Percentiles rank a stretch among this genome's conserved stretches.
These are phyloP conservation scores for Colletotrichum lupini DNA, from an alignment of 2,329 filamentous ascomycete species.

Conservation along the genomic window DNA sequence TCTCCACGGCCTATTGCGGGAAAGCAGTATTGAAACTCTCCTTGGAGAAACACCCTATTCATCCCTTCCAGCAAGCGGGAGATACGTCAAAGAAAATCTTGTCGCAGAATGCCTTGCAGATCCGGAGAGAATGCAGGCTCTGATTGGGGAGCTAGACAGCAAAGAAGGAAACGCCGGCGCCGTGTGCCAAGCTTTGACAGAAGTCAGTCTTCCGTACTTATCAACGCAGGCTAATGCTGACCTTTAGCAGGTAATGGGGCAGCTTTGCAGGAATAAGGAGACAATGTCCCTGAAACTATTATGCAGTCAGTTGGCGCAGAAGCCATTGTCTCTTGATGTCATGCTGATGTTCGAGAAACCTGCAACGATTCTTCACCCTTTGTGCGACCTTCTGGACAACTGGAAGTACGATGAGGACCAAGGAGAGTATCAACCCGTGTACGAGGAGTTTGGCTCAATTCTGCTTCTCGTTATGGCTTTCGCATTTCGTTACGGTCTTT, in stretches of 20 bases:
- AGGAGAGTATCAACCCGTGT: conserved; percentile 85
- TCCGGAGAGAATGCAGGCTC: conserved; percentile 77
- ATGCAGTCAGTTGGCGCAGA: conserved; percentile 78
- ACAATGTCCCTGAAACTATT: conserved; percentile 83
- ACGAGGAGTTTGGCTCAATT: conserved; percentile 86
- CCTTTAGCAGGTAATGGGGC: conserved; percentile 68
- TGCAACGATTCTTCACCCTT: conserved; percentile 74
- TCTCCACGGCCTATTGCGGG: conserved; percentile 84
- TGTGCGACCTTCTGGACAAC: conserved; percentile 80
- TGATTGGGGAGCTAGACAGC: conserved; percentile 85
- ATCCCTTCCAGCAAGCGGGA: conserved; percentile 77
- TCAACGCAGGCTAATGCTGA: conserved; percentile 14
- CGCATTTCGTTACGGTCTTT: conserved; percentile 79
- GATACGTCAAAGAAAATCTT: conserved; percentile 81
- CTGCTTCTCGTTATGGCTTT: conserved; percentile 79
- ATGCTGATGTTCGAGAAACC: conserved; percentile 81
- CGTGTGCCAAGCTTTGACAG: conserved; percentile 80
- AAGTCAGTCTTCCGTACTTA: conserved; percentile 55
- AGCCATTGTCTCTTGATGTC: conserved; percentile 78
- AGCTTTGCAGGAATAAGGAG: conserved; percentile 77
- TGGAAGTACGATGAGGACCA: conserved; percentile 88
- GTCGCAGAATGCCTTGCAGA: conserved; percentile 83
- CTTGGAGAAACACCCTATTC: conserved; percentile 88
- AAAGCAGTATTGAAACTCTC: conserved; percentile 81
- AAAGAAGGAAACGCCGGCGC: conserved; percentile 94